Percentiles rank a stretch among this genome's conserved stretches.
These are phyloP conservation scores for Mucor circinelloides DNA, from an alignment of 371 early-diverging fungal genomes.

Conservation along the genomic window DNA sequence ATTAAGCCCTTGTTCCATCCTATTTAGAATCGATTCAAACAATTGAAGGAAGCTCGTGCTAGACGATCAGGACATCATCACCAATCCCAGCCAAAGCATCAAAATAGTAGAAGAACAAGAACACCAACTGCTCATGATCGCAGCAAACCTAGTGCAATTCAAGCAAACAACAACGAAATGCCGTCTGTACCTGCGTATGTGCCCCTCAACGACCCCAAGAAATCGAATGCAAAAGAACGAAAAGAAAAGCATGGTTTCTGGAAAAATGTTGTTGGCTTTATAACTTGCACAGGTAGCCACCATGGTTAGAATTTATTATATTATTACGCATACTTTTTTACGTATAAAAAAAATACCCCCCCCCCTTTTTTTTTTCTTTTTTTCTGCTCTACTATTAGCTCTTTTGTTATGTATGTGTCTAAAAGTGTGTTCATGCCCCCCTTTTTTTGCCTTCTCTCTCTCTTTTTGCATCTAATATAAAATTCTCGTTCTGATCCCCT, in stretches of 20 bases:
- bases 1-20: neutral
- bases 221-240: slow-evolving; percentile 1
- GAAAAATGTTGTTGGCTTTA: slow-evolving; percentile 18
- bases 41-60: slow-evolving; percentile 26
- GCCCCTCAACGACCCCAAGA: slow-evolving; percentile 11
- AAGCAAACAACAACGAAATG: slow-evolving; percentile 3
- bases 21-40: slow-evolving; percentile 24
- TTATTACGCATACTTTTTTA: neutral
- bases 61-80: slow-evolving; percentile 27
- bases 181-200: slow-evolving; percentile 24
- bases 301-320: slow-evolving; percentile 9
- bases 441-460: too few relatives aligned
- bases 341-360: slow-evolving; percentile 1
- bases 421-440: too few relatives aligned
- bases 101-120: slow-evolving; percentile 12
- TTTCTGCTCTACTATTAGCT: too few relatives aligned
- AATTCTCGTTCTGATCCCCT: too few relatives aligned
- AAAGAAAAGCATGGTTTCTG: slow-evolving; percentile 21
- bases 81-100: slow-evolving; percentile 15
- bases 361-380: neutral
- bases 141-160: neutral
- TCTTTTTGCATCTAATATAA: too few relatives aligned
- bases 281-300: slow-evolving; percentile 19
- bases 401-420: too few relatives aligned
- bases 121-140: neutral